Base-by-base conservation (phyloP, 495 filamentous ascomycete species). In the Aspergillus mulundensis region DNA sequence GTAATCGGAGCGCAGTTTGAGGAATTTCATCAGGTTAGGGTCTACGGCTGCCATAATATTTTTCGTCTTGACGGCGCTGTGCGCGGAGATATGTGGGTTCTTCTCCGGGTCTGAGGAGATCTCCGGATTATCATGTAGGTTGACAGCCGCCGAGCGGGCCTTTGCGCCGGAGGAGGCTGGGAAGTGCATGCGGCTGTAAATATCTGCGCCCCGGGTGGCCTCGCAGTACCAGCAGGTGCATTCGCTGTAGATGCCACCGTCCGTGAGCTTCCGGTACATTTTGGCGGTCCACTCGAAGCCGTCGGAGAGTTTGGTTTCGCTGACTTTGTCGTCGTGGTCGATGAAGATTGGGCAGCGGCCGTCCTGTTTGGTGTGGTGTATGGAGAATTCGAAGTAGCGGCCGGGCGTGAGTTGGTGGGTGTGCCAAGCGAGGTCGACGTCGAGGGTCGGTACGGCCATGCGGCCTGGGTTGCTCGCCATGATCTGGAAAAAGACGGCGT, bases 201-300 rank as follows among this genome's bases (percentile, higher is more conserved):
- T 68, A 40, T 71, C 66, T n/a, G 70, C 58, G 34, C 82, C 81
- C 12, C 90, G 85, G 57, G 88, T 82, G 19, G 86, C 82, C 75
- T 94, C 90, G 72, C 91, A 96, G 66, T 91, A 92, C 89, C 91
- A 95, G 70, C 91, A 96, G 4, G 85, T 90, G 65, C 91, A 95
- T 68, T 89, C 87, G 25, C 81, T 86, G 68, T 94, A 95, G 23
- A 87, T 78, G 55, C 86, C 79, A 7, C 75, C 72, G 61, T 77
- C 84, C 16, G 70, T 74, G 38, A 66, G 58, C 32, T 84, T 81
- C 60, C 86, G 77, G 66, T 91, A 95, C 11, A 63, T 70, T 61
- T 83, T 85, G 66, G 74, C 81, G 0, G 91, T 96, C 85, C 86
- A 89, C 64, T 83, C 83, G 59, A 95, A 93, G 40, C 77, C 77